phyloP scores from a whole-genome alignment of 1,139 yeast genomes.

The Blastobotrys apis region DNA sequence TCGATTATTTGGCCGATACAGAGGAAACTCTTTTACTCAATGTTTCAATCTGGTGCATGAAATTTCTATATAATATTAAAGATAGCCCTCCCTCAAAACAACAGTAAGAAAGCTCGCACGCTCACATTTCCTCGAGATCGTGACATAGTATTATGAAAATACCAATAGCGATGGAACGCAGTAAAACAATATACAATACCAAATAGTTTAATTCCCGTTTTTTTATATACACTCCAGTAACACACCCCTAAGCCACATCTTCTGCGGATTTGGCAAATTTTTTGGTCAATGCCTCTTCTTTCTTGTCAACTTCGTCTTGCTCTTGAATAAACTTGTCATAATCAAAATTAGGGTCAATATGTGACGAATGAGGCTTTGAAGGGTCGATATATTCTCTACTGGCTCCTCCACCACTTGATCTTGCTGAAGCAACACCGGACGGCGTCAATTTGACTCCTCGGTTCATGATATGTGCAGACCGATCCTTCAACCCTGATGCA shows the following conservation, averaged over 20 bases:
- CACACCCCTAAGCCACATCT: conserved; percentile 6
- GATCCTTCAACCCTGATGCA: conserved; percentile 3
- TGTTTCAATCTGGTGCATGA: no score
- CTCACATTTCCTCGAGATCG: no score
- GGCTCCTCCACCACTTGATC: not conserved
- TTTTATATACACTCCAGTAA: not conserved
- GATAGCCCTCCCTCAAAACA: no score
- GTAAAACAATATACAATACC: no score
- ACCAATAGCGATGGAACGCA: no score
- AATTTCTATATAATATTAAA: no score
- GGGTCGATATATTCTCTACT: not conserved
- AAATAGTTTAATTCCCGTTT: no score
- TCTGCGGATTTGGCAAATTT: not conserved
- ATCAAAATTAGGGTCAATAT: conserved; percentile 22
- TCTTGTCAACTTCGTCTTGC: conserved; percentile 12
- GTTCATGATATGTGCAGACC: not conserved
- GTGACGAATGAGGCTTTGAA: conserved; percentile 14
- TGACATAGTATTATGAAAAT: no score
- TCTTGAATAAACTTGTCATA: conserved; percentile 21
- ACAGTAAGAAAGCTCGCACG: no score
- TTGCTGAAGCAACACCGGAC: not conserved
- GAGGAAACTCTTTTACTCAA: no score
- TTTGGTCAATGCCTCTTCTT: not conserved
- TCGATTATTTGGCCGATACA: no score
- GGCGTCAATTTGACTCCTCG: conserved; percentile 11